Evolutionary conservation across 805 yeast genomes (phyloP).

Genomic region (Barnettozyma sucrosica): DNA sequence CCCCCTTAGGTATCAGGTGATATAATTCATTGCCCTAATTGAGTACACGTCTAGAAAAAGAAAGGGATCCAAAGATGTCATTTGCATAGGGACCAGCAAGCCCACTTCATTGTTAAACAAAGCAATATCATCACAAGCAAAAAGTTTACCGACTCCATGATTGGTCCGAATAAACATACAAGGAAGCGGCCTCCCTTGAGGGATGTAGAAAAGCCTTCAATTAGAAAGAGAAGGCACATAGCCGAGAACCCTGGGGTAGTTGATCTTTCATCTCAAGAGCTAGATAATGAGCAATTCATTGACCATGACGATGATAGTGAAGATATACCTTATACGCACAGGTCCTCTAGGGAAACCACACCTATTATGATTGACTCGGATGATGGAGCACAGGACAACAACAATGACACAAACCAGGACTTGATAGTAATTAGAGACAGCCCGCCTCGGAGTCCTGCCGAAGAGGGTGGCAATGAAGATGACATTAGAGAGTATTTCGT

Average conservation of each 20-base stretch:
- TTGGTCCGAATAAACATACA: not conserved
- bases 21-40: too few species aligned
- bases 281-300: not conserved
- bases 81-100: too few species aligned
- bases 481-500: constrained; percentile 16
- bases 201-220: not conserved
- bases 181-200: not conserved
- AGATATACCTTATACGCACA: constrained; percentile 25
- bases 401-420: not conserved
- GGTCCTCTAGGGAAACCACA: constrained; percentile 18
- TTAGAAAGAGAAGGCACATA: not conserved
- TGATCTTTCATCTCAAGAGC: not conserved
- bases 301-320: constrained; percentile 22
- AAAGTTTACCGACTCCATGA: not conserved
- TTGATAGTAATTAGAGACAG: constrained; percentile 4
- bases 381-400: constrained; percentile 6
- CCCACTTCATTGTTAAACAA: not conserved
- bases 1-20: not conserved
- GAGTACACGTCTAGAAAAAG: too few species aligned
- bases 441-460: not conserved
- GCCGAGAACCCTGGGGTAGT: not conserved
- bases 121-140: not conserved
- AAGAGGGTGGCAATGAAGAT: constrained; percentile 12
- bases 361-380: constrained; percentile 17
- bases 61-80: not conserved